Evolutionary conservation across 225 moss, liverwort and hornwort genomes (phyloP).

Genomic region (Sphagnum tenellum): DNA sequence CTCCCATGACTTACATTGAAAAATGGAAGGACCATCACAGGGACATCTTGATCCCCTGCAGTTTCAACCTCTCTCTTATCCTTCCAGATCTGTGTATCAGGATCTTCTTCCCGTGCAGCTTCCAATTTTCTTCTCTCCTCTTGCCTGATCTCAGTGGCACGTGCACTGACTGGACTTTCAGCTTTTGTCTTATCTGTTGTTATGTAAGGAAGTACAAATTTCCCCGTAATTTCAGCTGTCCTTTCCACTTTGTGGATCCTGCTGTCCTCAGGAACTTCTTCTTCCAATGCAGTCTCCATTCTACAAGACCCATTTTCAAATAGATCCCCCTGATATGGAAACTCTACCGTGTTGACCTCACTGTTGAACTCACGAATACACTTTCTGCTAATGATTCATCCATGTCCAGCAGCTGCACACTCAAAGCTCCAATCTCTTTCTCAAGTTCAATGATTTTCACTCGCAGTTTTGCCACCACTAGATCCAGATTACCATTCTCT

Average conservation of each 20-base stretch:
- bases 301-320: too few relatives aligned
- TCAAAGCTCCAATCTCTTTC: neutral
- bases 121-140: neutral
- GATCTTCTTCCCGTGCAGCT: neutral
- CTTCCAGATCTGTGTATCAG: neutral
- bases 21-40: too few relatives aligned
- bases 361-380: neutral
- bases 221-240: too few relatives aligned
- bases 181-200: neutral
- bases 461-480: neutral
- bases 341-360: too few relatives aligned
- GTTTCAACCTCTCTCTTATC: neutral
- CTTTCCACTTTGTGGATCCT: too few relatives aligned
- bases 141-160: neutral
- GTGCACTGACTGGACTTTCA: neutral
- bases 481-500: neutral
- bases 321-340: too few relatives aligned
- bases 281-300: too few relatives aligned
- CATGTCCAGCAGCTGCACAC: neutral
- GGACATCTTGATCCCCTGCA: too few relatives aligned
- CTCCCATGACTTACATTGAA: too few relatives aligned
- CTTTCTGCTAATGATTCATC: constrained; percentile 1
- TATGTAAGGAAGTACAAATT: too few relatives aligned
- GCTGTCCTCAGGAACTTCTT: too few relatives aligned
- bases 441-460: neutral